Conservation (phyloP, 2,329 filamentous ascomycete species). For the Penicillium occitanis region DNA sequence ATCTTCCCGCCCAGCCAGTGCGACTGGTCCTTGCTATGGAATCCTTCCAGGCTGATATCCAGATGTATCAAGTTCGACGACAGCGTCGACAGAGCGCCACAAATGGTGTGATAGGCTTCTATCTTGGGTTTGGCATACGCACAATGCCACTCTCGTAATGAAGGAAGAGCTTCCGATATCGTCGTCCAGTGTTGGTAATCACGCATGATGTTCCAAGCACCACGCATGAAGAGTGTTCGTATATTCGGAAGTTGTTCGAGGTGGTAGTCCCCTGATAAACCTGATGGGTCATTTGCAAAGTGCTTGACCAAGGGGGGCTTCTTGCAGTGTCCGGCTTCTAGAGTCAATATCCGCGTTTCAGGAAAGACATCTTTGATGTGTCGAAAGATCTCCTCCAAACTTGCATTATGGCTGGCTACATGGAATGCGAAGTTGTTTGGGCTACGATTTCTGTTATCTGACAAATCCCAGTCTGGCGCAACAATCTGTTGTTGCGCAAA, state of each 20-base stretch:
- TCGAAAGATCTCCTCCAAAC: constrained; percentile 67
- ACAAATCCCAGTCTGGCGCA: constrained; percentile 30
- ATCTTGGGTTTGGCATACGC: constrained; percentile 68
- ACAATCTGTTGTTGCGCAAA: constrained; percentile 1
- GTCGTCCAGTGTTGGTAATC: constrained; percentile 61
- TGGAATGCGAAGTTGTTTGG: constrained; percentile 34
- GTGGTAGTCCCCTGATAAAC: constrained; percentile 32
- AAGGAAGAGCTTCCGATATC: constrained; percentile 64
- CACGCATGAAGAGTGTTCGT: constrained; percentile 68
- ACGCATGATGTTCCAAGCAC: constrained; percentile 75
- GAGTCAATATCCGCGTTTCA: constrained; percentile 64
- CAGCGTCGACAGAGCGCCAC: constrained; percentile 60
- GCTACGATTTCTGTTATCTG: constrained; percentile 25
- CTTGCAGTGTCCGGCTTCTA: constrained; percentile 75
- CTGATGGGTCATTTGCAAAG: constrained; percentile 46
- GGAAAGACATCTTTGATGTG: constrained; percentile 62
- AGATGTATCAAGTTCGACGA: constrained; percentile 61
- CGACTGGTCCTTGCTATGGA: constrained; percentile 67
- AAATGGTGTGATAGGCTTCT: constrained; percentile 70
- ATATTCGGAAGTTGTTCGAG: constrained; percentile 57
- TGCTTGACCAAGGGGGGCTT: constrained; percentile 68
- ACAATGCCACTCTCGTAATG: constrained; percentile 57
- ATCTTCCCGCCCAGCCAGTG: constrained; percentile 48
- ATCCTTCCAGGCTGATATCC: constrained; percentile 68
- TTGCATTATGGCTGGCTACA: constrained; percentile 60